Base-by-base conservation (phyloP, 192 early-diverging fungal genomes). In the Umbelopsis isabellina region DNA sequence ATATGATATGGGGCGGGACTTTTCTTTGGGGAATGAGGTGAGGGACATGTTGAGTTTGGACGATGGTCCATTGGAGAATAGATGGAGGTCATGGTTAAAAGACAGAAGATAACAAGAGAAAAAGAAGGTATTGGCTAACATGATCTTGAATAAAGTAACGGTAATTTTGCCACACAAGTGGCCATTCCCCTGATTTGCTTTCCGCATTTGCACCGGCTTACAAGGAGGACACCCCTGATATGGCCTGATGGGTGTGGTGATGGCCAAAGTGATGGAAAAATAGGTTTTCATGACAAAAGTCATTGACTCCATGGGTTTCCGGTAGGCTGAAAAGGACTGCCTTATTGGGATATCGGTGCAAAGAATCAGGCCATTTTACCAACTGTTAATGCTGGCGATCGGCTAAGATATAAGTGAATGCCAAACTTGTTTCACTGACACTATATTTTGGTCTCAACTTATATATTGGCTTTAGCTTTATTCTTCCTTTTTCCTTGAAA, bases 11-110 rank as follows among this genome's bases (percentile, higher is more conserved):
- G 7, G 4, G 27, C 1, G 2, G 55, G 55, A 5, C 16, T 61
- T n/a, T 61, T 61, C 27, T 61, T 61, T 33, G 55, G 55, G 13
- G 55, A 61, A 15, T 61, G 55, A 1, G 55, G 55, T 35, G 55
- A 61, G 18, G 55, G 55, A n/a, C 27, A 61, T 1, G 55, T 61
- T 8, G 55, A 61, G 55, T 61, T 61, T 61, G 55, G 27, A 6
- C 55, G 55, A 33, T 18, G 25, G 30, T 61, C 55, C 0, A 35
- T 35, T 10, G 51, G 23, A 53, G 23, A 25, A 23, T 53, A 23
- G 15, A 16, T 15, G 10, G 55, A 61, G 30, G 55, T n/a, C 55
- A 61, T 61, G 18, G 20, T 49, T 4, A 21, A 21, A 16, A 49
- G 48, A 49, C 13, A 61, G 37, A n/a, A 37, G 18, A 30, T 15